phyloP scores from a whole-genome alignment of 2,329 filamentous ascomycete species.

The Pseudogymnoascus sp. region DNA sequence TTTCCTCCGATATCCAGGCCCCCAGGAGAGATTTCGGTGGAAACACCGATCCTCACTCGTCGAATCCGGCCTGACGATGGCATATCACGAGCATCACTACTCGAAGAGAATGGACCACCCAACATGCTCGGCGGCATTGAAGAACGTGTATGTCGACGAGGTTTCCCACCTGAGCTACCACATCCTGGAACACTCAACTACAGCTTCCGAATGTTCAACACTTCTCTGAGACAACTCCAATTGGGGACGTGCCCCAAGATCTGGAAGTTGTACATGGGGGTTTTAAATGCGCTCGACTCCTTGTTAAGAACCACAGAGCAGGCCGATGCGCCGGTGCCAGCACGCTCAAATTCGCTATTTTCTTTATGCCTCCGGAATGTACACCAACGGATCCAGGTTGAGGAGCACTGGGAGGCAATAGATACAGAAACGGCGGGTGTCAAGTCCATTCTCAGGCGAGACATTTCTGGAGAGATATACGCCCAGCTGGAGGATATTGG shows the following conservation, averaged over 20 bases:
- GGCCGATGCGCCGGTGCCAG: neutral
- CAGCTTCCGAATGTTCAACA: neutral
- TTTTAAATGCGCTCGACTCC: slow-evolving; percentile 39
- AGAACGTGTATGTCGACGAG: too few relatives aligned
- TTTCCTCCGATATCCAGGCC: neutral
- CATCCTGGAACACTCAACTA: neutral
- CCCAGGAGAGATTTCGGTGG: slow-evolving; percentile 26
- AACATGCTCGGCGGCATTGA: too few relatives aligned
- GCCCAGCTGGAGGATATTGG: slow-evolving; percentile 41
- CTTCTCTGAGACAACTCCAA: neutral
- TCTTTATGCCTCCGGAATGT: slow-evolving; percentile 43
- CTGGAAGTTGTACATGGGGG: slow-evolving; percentile 37
- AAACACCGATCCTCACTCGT: slow-evolving; percentile 27
- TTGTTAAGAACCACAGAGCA: slow-evolving; percentile 32
- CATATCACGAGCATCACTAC: neutral
- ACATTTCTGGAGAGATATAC: slow-evolving; percentile 41
- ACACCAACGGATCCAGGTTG: slow-evolving; percentile 39
- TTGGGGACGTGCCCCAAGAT: neutral
- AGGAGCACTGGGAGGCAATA: slow-evolving; percentile 36
- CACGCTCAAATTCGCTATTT: slow-evolving; percentile 32
- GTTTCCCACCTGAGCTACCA: neutral
- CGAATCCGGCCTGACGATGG: slow-evolving; percentile 13
- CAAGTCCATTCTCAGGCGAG: slow-evolving; percentile 28
- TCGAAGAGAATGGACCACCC: neutral
- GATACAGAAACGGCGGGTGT: slow-evolving; percentile 34